These are phyloP conservation scores for Trypethelium eluteriae DNA, from an alignment of 495 filamentous ascomycete genomes.

Conservation along the genomic window DNA sequence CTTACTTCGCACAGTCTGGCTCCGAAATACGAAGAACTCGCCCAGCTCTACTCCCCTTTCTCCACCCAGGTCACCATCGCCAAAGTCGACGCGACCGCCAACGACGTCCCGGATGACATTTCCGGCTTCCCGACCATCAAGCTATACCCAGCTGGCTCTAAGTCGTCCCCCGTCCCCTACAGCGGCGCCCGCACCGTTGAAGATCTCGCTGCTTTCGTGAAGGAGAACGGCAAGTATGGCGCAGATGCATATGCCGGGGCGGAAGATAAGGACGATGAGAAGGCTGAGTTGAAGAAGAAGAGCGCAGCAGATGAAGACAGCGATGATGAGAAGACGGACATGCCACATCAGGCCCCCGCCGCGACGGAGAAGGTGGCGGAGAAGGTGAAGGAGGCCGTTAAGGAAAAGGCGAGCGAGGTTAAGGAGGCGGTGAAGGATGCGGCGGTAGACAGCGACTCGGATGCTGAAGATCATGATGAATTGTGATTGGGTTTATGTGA, in stretches of 20 bases:
- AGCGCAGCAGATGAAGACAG: constrained; percentile 31
- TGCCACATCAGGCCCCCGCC: constrained; percentile 42
- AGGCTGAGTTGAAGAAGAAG: constrained; percentile 2
- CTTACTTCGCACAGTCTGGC: constrained; percentile 42
- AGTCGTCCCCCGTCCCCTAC: constrained; percentile 80
- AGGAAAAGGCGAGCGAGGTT: constrained; percentile 33
- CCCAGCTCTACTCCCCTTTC: constrained; percentile 61
- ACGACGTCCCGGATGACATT: constrained; percentile 95
- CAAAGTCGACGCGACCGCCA: constrained; percentile 95
- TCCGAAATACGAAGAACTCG: constrained; percentile 77
- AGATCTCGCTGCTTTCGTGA: constrained; percentile 87
- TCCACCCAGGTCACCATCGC: constrained; percentile 84
- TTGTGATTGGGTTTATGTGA: constrained; percentile 16
- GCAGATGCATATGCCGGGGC: constrained; percentile 50
- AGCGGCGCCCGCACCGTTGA: constrained; percentile 82
- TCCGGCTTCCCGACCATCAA: constrained; percentile 99
- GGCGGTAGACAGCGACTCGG: constrained; percentile 17
- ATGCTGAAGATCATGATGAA: constrained; percentile 28
- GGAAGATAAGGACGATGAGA: constrained; percentile 38
- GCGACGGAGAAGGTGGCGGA: constrained; percentile 48
- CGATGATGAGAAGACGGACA: constrained; percentile 39
- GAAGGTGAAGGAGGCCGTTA: constrained; percentile 37
- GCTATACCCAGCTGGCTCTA: constrained; percentile 85
- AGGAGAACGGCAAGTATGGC: constrained; percentile 88
- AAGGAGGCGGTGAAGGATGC: constrained; percentile 36